A percentile compares a stretch with the other conserved stretches of the same genome.
phyloP scores from a whole-genome alignment of 495 filamentous ascomycete genomes.

The Physcia stellaris region DNA sequence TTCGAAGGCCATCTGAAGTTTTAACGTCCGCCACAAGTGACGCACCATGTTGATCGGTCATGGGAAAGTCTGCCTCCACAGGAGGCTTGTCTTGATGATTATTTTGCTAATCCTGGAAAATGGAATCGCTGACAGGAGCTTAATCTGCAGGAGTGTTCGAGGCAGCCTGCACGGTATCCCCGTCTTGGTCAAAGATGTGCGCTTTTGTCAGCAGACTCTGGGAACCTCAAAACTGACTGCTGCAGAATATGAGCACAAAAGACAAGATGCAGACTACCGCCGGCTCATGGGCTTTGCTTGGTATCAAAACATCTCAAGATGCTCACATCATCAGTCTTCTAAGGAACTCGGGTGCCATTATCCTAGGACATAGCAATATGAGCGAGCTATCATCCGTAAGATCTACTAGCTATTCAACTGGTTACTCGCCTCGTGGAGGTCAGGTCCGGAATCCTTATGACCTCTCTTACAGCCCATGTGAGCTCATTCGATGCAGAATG shows the following conservation, averaged over 20 bases:
- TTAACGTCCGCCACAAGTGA: too few relatives aligned
- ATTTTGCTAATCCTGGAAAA: too few relatives aligned
- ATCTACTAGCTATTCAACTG: conserved; percentile 17
- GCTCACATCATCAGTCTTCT: conserved; percentile 20
- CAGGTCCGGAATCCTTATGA: conserved; percentile 20
- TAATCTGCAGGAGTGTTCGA: too few relatives aligned
- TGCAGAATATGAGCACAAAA: conserved; percentile 39
- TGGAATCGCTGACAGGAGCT: too few relatives aligned
- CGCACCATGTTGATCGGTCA: too few relatives aligned
- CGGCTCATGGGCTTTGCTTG: conserved; percentile 23
- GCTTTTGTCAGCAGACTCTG: conserved; percentile 2
- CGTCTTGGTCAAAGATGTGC: conserved; percentile 40
- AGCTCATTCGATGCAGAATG: too few relatives aligned
- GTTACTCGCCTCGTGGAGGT: conserved; percentile 28
- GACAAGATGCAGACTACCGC: conserved; percentile 45
- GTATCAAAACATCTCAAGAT: conserved; percentile 18
- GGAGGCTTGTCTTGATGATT: too few relatives aligned
- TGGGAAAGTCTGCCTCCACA: too few relatives aligned
- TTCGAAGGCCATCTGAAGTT: too few relatives aligned
- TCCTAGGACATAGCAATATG: conserved; percentile 31
- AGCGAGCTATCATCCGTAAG: conserved; percentile 26
- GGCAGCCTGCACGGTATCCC: conserved; percentile 46
- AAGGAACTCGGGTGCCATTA: conserved; percentile 27
- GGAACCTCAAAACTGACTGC: conserved; percentile 9
- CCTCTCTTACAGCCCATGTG: conserved; percentile 14